Evolutionary conservation across 768 basidiomycete species (phyloP), one percentile per base, ranked within the genome.

Genomic region (Lepiota venenata): DNA sequence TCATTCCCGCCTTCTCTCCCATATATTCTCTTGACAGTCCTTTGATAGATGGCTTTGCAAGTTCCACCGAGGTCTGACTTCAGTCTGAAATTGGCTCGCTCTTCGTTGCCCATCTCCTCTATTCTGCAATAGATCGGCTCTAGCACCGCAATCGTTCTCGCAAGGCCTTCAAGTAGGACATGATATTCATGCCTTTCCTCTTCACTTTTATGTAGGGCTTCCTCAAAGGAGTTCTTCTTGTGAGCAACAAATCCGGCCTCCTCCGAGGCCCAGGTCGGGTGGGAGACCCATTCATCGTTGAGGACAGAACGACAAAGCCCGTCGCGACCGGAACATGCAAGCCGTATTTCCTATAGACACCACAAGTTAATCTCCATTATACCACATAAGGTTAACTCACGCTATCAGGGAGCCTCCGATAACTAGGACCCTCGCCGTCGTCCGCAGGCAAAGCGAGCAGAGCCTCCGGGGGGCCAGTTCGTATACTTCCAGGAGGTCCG

Each of bases 121-220:
- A 99, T 87, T 37, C 93, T 87, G 21, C 76, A 78, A 54, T 83
- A 81, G 55, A 98, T 78, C 2, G 95, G 95, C 64, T 98, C 93
- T 53, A 99, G 81, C 40, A 96, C 73, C 1, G 91, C 84, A 63
- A 98, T 96, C 12, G 95, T 98, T 40, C 95, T 85, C 9, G 83
- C 73, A 61, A 98, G 84, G 15, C 88, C 92, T 65, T 97, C 93
- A 39, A 99, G 82, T 61, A 95, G 91, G 56, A 95, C 94, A 61
- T 97, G 94, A 67, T 93, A 98, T 70, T 98, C 96, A 70, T 98
- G 93, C 25, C 97, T 85, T 69, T 99, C 97, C 69, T 99, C 96
- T 69, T 99, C 97, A 63, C 93, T 89, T 71, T 93, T 93, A 74
- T 98, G 94, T 53, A 98, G 76, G 0, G 91, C 90, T 64, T 98